A percentile compares a stretch with the other conserved stretches of the same genome.
Evolutionary conservation across 139 green algal genomes (phyloP).

Genomic region (Tetraselmis striata): DNA sequence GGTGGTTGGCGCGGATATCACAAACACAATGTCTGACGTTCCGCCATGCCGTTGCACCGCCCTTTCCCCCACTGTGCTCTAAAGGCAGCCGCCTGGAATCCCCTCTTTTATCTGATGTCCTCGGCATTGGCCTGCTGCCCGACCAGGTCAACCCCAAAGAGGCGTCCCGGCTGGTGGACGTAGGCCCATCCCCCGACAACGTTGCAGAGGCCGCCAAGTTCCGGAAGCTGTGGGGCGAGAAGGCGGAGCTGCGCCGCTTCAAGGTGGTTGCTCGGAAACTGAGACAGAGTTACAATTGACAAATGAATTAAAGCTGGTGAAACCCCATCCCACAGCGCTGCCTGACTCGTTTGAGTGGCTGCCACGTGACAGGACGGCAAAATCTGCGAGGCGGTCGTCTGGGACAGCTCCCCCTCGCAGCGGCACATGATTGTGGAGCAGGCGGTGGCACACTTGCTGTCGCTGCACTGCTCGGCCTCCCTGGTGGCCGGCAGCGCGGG

Average conservation of each 20-base stretch:
- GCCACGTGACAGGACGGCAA: conserved; percentile 71
- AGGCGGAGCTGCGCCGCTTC: conserved; percentile 62
- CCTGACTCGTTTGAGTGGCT: too few relatives aligned
- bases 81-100: too few relatives aligned
- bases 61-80: too few relatives aligned
- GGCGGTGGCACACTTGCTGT: conserved; percentile 37
- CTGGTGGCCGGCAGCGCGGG: conserved; percentile 20
- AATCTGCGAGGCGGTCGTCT: conserved; percentile 71
- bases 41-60: too few relatives aligned
- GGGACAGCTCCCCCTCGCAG: conserved; percentile 35
- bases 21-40: too few relatives aligned
- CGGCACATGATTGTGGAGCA: conserved; percentile 53
- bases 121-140: too few relatives aligned
- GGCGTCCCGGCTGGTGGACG: conserved; percentile 50
- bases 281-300: too few relatives aligned
- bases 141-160: conserved; percentile 35
- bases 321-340: too few relatives aligned
- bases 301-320: too few relatives aligned
- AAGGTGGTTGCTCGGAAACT: too few relatives aligned
- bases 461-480: conserved; percentile 40
- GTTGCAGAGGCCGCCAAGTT: conserved; percentile 42
- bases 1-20: too few relatives aligned
- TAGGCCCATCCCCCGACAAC: conserved; percentile 61
- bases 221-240: conserved; percentile 66
- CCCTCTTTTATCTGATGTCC: too few relatives aligned